These are phyloP conservation scores for Cercospora sp. DNA, from an alignment of 2,329 filamentous ascomycete species.

Conservation along the genomic window DNA sequence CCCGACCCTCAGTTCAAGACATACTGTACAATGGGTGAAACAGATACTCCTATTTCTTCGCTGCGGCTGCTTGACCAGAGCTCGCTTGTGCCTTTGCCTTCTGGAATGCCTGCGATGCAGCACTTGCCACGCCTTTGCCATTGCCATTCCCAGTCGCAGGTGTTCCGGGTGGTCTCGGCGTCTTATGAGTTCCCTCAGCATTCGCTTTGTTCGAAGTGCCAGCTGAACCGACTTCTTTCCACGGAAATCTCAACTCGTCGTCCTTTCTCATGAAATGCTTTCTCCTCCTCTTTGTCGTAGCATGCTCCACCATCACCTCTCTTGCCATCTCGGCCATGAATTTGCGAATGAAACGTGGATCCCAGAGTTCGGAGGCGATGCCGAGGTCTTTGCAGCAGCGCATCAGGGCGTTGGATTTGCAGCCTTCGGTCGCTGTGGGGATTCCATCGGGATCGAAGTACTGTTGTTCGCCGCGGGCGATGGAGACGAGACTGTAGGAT, in stretches of 20 bases:
- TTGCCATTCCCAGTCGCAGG: not conserved
- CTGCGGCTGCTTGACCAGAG: not conserved
- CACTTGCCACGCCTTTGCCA: conserved; percentile 15
- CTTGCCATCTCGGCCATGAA: conserved; percentile 74
- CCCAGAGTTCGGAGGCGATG: conserved; percentile 93
- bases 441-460: conserved; percentile 90
- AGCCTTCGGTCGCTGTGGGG: conserved; percentile 91
- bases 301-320: conserved; percentile 89
- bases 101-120: conserved; percentile 15
- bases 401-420: conserved; percentile 96
- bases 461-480: conserved; percentile 90
- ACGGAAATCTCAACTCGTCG: conserved; percentile 67
- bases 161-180: conserved; percentile 5
- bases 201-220: not conserved
- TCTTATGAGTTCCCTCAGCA: not conserved
- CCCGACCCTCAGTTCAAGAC: not conserved
- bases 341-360: conserved; percentile 82
- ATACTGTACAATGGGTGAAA: not conserved
- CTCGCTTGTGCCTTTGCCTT: conserved; percentile 14
- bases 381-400: conserved; percentile 98
- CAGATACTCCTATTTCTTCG: conserved; percentile 2
- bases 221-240: conserved; percentile 49
- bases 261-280: conserved; percentile 86
- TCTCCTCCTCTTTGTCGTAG: conserved; percentile 80
- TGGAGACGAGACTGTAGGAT: conserved; percentile 72